These are phyloP conservation scores for Suhomyces canberraensis DNA, from an alignment of 805 yeast species.

Conservation along the genomic window DNA sequence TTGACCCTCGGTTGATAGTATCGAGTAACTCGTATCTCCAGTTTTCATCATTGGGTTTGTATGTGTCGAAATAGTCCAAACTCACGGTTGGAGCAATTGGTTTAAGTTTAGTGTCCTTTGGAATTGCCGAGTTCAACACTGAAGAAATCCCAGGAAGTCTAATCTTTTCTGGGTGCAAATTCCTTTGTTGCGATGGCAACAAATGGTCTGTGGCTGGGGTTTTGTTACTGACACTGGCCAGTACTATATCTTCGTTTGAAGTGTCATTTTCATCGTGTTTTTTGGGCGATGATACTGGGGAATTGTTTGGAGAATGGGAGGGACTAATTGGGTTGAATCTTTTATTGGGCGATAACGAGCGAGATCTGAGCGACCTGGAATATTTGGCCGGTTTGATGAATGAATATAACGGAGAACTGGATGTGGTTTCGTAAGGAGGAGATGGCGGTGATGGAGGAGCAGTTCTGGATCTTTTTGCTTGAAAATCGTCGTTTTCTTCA, in stretches of 20 bases:
- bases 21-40: constrained; percentile 43
- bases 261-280: constrained; percentile 1
- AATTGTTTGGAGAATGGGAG: constrained; percentile 16
- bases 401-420: constrained; percentile 1
- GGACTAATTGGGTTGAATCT: constrained; percentile 17
- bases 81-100: constrained; percentile 41
- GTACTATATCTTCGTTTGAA: background rate
- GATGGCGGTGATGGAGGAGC: constrained; percentile 44
- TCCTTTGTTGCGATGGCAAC: background rate
- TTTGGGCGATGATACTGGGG: constrained; percentile 15
- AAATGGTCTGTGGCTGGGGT: background rate
- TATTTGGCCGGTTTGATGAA: constrained; percentile 8
- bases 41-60: constrained; percentile 43
- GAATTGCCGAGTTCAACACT: constrained; percentile 23
- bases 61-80: constrained; percentile 43
- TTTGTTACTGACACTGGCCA: background rate
- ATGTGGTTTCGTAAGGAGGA: constrained; percentile 10
- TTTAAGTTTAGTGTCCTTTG: constrained; percentile 22
- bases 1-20: constrained; percentile 23
- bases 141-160: constrained; percentile 35
- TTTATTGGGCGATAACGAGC: constrained; percentile 13
- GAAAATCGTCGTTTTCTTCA: constrained; percentile 1
- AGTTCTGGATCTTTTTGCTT: constrained; percentile 41
- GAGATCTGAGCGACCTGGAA: constrained; percentile 10
- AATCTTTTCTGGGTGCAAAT: constrained; percentile 1